phyloP scores from a whole-genome alignment of 768 basidiomycete species.

The Boletus eberwhitei region DNA sequence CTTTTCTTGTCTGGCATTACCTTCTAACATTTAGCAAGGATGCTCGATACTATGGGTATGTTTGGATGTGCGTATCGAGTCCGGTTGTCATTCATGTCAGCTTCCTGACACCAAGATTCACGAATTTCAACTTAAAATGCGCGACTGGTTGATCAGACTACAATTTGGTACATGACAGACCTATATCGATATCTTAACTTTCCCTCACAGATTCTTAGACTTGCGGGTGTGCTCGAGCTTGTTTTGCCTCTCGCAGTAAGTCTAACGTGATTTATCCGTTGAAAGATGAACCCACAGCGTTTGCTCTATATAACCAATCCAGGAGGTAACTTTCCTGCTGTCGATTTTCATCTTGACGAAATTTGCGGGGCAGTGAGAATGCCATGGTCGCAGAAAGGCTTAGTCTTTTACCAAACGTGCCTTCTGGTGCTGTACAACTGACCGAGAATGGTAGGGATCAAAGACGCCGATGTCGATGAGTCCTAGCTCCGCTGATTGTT shows the following conservation, averaged over 20 bases:
- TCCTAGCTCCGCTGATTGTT: not conserved
- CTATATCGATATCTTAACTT: not conserved
- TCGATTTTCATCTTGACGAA: conserved; percentile 1
- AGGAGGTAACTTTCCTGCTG: conserved; percentile 5
- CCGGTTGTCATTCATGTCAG: not conserved
- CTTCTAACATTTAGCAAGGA: conserved; percentile 15
- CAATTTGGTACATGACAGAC: conserved; percentile 3
- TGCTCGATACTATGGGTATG: conserved; percentile 9
- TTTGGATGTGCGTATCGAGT: conserved; percentile 20
- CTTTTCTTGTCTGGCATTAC: conserved; percentile 12
- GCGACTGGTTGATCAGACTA: conserved; percentile 4
- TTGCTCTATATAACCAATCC: conserved; percentile 19
- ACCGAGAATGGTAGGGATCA: not conserved
- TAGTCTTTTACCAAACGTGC: not conserved
- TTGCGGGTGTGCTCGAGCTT: conserved; percentile 9
- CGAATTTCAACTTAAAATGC: conserved; percentile 3
- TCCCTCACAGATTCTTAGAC: conserved; percentile 8
- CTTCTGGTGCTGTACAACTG: not conserved
- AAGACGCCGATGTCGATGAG: conserved; percentile 3
- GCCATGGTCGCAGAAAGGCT: not conserved
- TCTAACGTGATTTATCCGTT: not conserved
- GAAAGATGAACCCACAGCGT: conserved; percentile 5
- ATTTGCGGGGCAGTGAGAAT: not conserved
- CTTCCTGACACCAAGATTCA: not conserved
- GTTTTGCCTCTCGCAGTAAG: conserved; percentile 15